Evolutionary conservation across 345 rosid species (phyloP), one percentile per base, ranked within the genome.

Genomic region (Gossypium raimondii): DNA sequence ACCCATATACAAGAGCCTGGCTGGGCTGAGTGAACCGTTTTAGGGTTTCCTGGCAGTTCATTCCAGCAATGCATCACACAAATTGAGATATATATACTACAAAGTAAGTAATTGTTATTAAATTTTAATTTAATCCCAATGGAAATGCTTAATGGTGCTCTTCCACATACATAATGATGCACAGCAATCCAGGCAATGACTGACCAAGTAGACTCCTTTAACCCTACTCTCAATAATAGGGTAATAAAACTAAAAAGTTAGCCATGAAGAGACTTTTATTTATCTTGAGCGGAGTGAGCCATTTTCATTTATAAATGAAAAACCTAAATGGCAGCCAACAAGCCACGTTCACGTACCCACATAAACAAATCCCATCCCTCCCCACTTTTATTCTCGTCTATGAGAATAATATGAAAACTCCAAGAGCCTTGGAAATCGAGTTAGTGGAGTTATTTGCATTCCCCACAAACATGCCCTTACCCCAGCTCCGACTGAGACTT

Each of bases 351-450:
- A 77, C 78, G 41, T 34, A 59, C 41, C 0, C 62, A 74, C 78
- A 44, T 57, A 85, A 78, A 79, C 86, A 74, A 80, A 80, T 73
- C 76, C 81, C 84, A 80, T 80, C 78, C 72, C 77, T 79, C 48
- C 80, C 75, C 65, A 74, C 77, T 77, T 80, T 56, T 45, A 58
- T 45, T 50, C 58, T 74, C 64, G 55, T 72, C 80, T 77, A 70
- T 70, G 76, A 78, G 77, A 79, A 80, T 78, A 82, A 74, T 82
- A 75, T 81, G 89, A 84, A 78, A 83, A 82, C 78, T 81, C 86
- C 89, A 72, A 82, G 85, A 63, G 82, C 89, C 87, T 88, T 48
- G 94, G 85, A 76, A 85, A 68, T 76, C 91, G 94, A 72, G 92
- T 83, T 80, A 84, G 93, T 89, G 90, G 91, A 85, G 77, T 82